Percentiles rank a stretch among this genome's conserved stretches.
Conservation (phyloP, 257 asterid species). For the Gentiana macrophylla region DNA sequence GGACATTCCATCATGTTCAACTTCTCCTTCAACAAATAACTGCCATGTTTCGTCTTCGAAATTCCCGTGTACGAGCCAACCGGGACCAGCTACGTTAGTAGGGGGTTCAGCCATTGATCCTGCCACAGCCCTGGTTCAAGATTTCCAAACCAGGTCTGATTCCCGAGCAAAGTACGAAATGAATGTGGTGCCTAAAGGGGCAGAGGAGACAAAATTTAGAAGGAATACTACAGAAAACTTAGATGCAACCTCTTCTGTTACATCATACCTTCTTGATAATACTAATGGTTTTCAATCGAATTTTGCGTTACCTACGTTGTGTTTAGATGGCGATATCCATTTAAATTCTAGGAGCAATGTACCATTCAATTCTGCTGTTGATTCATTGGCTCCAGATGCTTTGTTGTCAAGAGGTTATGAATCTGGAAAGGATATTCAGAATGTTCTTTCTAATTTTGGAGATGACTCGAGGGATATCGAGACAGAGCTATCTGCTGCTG, state of each 20-base stretch:
- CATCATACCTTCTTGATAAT: slow-evolving; percentile 66
- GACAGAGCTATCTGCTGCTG: slow-evolving; percentile 65
- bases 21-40: slow-evolving; percentile 64
- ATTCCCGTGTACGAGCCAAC: slow-evolving; percentile 49
- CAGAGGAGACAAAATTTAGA: slow-evolving; percentile 51
- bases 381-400: slow-evolving; percentile 82
- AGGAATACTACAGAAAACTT: slow-evolving; percentile 38
- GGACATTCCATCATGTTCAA: slow-evolving; percentile 62
- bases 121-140: slow-evolving; percentile 44
- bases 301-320: slow-evolving; percentile 44
- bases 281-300: slow-evolving; percentile 58
- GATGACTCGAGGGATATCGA: slow-evolving; percentile 65
- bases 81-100: slow-evolving; percentile 26
- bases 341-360: slow-evolving; percentile 52
- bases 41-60: slow-evolving; percentile 39
- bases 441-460: slow-evolving; percentile 59
- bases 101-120: slow-evolving; percentile 43
- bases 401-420: slow-evolving; percentile 83
- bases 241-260: slow-evolving; percentile 79
- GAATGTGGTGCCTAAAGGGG: slow-evolving; percentile 34
- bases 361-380: slow-evolving; percentile 42
- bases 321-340: slow-evolving; percentile 68
- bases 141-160: slow-evolving; percentile 39
- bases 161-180: slow-evolving; percentile 42
- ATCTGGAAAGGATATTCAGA: slow-evolving; percentile 85